Percentiles rank a stretch among this genome's conserved stretches.
Evolutionary conservation across 768 basidiomycete species (phyloP).

Genomic region (Leccinum subtestaceum): DNA sequence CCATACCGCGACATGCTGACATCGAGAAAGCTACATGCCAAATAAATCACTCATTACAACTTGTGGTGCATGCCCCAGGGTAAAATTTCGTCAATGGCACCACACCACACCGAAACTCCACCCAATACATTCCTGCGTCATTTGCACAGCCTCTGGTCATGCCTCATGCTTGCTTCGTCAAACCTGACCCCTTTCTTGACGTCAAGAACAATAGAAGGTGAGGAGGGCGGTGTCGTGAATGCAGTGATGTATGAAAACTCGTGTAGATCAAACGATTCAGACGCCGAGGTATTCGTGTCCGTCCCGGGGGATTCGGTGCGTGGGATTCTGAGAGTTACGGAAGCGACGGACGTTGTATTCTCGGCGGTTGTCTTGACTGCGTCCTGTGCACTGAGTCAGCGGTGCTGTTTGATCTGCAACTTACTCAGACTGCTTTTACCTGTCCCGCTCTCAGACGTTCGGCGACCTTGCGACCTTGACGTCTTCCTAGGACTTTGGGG

Average conservation of each 20-base stretch:
- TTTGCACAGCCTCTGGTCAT: constrained; percentile 7
- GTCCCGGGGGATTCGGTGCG: constrained; percentile 13
- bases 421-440: constrained; percentile 9
- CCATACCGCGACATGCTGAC: constrained; percentile 6
- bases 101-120: constrained; percentile 11
- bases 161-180: constrained; percentile 12
- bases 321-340: constrained; percentile 7
- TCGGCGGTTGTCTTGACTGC: background rate
- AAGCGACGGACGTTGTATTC: constrained; percentile 10
- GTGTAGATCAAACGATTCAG: constrained; percentile 24
- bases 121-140: constrained; percentile 5
- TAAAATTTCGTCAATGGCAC: background rate
- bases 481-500: constrained; percentile 19
- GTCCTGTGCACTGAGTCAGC: constrained; percentile 10
- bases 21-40: constrained; percentile 17
- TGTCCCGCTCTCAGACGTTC: constrained; percentile 12
- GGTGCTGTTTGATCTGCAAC: background rate
- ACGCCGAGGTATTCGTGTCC: constrained; percentile 11
- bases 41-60: constrained; percentile 1
- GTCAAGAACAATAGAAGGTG: constrained; percentile 18
- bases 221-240: constrained; percentile 31
- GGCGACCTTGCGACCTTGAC: constrained; percentile 18
- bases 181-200: constrained; percentile 9
- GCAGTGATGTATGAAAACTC: constrained; percentile 33
- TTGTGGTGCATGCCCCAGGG: constrained; percentile 3